phyloP scores from a whole-genome alignment of 176 grass and related monocot genomes.

The Miscanthus lutarioriparius region DNA sequence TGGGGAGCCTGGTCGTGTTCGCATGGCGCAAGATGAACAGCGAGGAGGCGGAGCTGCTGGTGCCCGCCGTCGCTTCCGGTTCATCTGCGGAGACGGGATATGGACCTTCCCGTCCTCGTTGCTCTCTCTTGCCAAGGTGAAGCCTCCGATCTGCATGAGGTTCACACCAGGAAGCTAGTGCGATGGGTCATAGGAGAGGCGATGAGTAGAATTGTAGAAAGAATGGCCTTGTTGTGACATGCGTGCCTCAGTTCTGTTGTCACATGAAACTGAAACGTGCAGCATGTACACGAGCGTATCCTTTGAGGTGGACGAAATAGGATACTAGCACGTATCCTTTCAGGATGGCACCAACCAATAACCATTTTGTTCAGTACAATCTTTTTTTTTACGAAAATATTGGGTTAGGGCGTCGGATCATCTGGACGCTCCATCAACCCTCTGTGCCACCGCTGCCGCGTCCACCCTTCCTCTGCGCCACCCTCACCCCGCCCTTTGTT shows the following conservation, averaged over 20 bases:
- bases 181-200: neutral
- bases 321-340: neutral
- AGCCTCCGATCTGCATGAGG: conserved; percentile 86
- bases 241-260: neutral
- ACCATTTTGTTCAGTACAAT: neutral
- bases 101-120: conserved; percentile 86
- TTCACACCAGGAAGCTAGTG: conserved; percentile 59
- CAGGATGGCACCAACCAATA: neutral
- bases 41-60: conserved; percentile 44
- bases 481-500: no score
- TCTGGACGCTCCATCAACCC: no score
- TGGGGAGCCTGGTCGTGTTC: conserved; percentile 68
- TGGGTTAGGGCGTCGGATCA: no score
- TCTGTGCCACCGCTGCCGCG: no score
- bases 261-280: neutral
- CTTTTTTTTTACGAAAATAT: no score
- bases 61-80: conserved; percentile 82
- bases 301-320: neutral
- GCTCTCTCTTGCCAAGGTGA: conserved; percentile 67
- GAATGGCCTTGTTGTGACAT: neutral
- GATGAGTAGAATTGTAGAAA: neutral
- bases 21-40: conserved; percentile 51
- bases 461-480: no score
- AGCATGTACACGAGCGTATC: neutral
- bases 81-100: conserved; percentile 88